Conservation (phyloP, 352 stramenopile species). For the Globisporangium camurandrum region DNA sequence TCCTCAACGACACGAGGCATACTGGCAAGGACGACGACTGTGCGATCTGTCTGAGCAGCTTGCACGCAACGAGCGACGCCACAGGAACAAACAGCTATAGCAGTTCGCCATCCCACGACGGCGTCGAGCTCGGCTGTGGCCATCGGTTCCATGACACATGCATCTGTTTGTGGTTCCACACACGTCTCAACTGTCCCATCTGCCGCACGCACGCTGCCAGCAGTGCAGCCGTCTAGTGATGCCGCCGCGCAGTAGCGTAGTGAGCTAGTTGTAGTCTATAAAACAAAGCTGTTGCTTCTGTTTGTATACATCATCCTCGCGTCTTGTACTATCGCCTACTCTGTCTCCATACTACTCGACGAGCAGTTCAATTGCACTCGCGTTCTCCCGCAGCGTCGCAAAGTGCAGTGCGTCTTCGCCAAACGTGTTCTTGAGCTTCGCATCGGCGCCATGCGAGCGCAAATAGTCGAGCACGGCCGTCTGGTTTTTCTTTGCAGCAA, state of each 20-base stretch:
- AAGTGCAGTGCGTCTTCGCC: conserved; percentile 63
- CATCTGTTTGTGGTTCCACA: conserved; percentile 61
- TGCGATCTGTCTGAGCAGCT: conserved; percentile 45
- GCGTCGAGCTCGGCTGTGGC: conserved; percentile 44
- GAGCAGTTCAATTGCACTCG: conserved; percentile 35
- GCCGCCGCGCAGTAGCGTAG: not conserved
- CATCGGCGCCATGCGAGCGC: conserved; percentile 40
- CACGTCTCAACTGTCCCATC: conserved; percentile 54
- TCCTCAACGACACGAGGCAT: not conserved
- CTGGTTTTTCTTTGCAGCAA: conserved; percentile 72
- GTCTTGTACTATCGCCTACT: not conserved
- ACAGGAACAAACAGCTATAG: not conserved
- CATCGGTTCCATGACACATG: conserved; percentile 75
- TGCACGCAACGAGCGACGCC: conserved; percentile 1
- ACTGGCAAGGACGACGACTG: conserved; percentile 17
- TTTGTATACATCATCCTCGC: no score
- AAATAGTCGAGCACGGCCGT: conserved; percentile 47
- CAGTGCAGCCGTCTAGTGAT: not conserved
- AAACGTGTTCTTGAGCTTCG: conserved; percentile 44
- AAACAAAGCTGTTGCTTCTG: not conserved
- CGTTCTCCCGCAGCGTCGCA: conserved; percentile 50
- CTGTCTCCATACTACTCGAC: conserved; percentile 2
- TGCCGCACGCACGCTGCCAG: conserved; percentile 22
- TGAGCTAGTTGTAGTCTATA: not conserved
- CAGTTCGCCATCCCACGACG: conserved; percentile 6